These are phyloP conservation scores for Paraconiothyrium brasiliense DNA, from an alignment of 2,329 filamentous ascomycete species.

Conservation along the genomic window DNA sequence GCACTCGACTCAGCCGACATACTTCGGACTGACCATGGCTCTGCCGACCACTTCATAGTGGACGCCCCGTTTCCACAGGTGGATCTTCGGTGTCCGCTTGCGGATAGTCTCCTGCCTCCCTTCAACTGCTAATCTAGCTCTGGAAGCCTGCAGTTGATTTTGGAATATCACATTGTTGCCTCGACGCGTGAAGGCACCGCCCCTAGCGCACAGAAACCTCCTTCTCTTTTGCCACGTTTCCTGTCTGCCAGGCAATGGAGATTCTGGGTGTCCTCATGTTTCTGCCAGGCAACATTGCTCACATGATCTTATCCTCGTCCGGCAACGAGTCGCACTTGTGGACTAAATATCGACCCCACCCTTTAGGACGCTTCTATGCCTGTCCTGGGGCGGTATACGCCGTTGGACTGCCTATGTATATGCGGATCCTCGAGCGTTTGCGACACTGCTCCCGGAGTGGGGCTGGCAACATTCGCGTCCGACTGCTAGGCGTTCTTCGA, in stretches of 20 bases:
- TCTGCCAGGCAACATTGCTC: neutral
- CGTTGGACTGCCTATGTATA: neutral
- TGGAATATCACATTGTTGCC: neutral
- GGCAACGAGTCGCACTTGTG: constrained; percentile 5
- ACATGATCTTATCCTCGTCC: neutral
- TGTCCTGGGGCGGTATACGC: constrained; percentile 1
- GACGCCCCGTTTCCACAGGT: constrained; percentile 14
- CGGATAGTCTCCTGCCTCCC: neutral
- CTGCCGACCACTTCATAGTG: constrained; percentile 4
- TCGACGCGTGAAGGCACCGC: neutral
- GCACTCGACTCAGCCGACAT: constrained; percentile 14
- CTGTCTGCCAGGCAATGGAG: neutral
- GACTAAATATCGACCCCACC: constrained; percentile 20
- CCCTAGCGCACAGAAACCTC: neutral
- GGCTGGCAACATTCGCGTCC: neutral
- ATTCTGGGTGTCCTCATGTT: neutral
- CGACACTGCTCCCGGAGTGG: constrained; percentile 11
- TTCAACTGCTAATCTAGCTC: neutral
- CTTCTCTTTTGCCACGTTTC: neutral
- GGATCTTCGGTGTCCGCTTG: constrained; percentile 14
- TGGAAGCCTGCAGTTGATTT: neutral
- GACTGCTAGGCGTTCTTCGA: constrained; percentile 13
- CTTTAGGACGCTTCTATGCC: constrained; percentile 7
- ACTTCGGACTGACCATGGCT: constrained; percentile 5
- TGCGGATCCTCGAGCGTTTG: constrained; percentile 9